phyloP scores from a whole-genome alignment of 805 yeast species.

The Sungouiozyma intestinalis region DNA sequence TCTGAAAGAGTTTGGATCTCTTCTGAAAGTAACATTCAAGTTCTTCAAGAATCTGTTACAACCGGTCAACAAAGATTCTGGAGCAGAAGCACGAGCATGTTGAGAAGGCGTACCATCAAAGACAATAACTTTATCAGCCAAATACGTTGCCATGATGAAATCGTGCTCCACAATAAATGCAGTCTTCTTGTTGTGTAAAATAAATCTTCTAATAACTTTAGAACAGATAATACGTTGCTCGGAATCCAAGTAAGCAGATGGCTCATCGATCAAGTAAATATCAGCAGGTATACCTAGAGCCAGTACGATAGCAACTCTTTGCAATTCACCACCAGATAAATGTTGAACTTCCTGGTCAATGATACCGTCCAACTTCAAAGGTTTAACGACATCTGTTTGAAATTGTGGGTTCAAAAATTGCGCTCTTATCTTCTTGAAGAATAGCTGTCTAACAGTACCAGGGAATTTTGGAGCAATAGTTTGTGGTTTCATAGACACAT shows the following conservation, averaged over 20 bases:
- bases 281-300: constrained; percentile 93
- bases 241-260: constrained; percentile 97
- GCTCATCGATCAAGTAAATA: constrained; percentile 95
- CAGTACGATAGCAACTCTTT: constrained; percentile 95
- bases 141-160: constrained; percentile 98
- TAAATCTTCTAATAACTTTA: constrained; percentile 93
- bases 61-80: constrained; percentile 92
- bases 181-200: constrained; percentile 92
- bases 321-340: constrained; percentile 98
- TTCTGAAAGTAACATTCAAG: constrained; percentile 95
- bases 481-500: constrained; percentile 97
- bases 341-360: constrained; percentile 97
- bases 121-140: constrained; percentile 97
- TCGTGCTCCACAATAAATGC: constrained; percentile 99
- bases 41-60: constrained; percentile 95
- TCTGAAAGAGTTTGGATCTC: constrained; percentile 96
- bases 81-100: constrained; percentile 74
- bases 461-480: constrained; percentile 98
- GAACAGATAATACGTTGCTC: constrained; percentile 99
- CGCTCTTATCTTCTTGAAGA: constrained; percentile 92
- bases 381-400: constrained; percentile 96
- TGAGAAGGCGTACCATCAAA: constrained; percentile 92
- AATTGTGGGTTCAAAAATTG: constrained; percentile 93
- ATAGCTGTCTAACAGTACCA: constrained; percentile 96
- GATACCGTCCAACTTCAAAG: constrained; percentile 84